These are phyloP conservation scores for Babesia ovis DNA, from an alignment of 169 alveolate genomes.

Conservation along the genomic window DNA sequence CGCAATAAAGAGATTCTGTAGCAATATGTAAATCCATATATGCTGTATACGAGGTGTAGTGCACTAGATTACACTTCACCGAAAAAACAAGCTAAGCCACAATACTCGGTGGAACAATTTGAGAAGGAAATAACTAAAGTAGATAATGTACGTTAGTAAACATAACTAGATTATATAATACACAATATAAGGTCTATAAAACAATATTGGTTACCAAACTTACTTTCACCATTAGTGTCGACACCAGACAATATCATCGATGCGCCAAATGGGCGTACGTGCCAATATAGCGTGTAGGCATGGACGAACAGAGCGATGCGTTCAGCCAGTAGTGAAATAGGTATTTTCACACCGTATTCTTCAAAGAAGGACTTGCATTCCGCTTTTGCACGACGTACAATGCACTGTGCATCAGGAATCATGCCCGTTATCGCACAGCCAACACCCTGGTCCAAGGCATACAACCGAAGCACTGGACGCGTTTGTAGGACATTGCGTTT, in stretches of 20 bases:
- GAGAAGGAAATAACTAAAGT: too few relatives aligned
- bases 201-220: too few relatives aligned
- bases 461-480: slow-evolving; percentile 82
- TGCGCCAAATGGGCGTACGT: slow-evolving; percentile 93
- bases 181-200: too few relatives aligned
- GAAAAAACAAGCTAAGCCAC: too few relatives aligned
- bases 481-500: slow-evolving; percentile 68
- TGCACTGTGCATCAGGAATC: slow-evolving; percentile 91
- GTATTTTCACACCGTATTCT: slow-evolving; percentile 86
- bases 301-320: slow-evolving; percentile 90
- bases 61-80: too few relatives aligned
- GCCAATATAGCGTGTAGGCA: slow-evolving; percentile 88
- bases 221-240: slow-evolving; percentile 78
- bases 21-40: background rate
- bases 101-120: too few relatives aligned
- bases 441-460: slow-evolving; percentile 79
- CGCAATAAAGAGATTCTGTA: slow-evolving; percentile 85
- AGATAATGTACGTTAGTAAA: too few relatives aligned
- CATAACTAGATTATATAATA: too few relatives aligned
- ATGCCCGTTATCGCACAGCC: slow-evolving; percentile 89
- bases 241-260: slow-evolving; percentile 84
- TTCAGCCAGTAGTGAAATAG: slow-evolving; percentile 90
- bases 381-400: slow-evolving; percentile 87
- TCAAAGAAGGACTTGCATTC: slow-evolving; percentile 85
- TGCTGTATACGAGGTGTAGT: too few relatives aligned